These are phyloP conservation scores for Oemleria cerasiformis DNA, from an alignment of 306 rosid species.

Conservation along the genomic window DNA sequence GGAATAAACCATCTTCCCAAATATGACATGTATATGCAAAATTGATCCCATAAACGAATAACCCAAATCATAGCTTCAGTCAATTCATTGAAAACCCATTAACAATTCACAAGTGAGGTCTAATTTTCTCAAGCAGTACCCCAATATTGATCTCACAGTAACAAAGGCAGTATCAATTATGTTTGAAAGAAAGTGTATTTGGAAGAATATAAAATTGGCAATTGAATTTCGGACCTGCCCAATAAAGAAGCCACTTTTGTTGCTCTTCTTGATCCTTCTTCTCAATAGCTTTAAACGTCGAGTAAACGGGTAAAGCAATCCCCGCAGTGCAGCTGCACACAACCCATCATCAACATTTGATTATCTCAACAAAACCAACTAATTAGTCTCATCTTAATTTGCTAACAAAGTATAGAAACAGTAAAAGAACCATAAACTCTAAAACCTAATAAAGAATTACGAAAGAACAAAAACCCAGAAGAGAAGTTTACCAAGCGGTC, in stretches of 20 bases:
- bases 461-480: background rate
- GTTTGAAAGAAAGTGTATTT: background rate
- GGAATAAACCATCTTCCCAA: background rate
- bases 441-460: background rate
- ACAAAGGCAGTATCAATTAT: background rate
- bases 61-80: background rate
- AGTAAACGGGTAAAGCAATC: conserved; percentile 50
- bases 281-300: conserved; percentile 62
- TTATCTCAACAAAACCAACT: background rate
- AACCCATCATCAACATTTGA: conserved; percentile 3
- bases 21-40: background rate
- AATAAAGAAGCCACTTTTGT: conserved; percentile 48
- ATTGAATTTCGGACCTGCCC: conserved; percentile 43
- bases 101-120: background rate
- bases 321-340: conserved; percentile 50
- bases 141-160: background rate
- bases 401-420: background rate
- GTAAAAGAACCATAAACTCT: background rate
- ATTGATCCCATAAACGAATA: background rate
- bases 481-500: conserved; percentile 42
- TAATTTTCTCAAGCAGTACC: background rate
- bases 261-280: conserved; percentile 41
- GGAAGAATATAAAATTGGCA: background rate
- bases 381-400: background rate
- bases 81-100: background rate